Conservation (phyloP, 2,329 filamentous ascomycete genomes). For the Teratosphaeria destructans region DNA sequence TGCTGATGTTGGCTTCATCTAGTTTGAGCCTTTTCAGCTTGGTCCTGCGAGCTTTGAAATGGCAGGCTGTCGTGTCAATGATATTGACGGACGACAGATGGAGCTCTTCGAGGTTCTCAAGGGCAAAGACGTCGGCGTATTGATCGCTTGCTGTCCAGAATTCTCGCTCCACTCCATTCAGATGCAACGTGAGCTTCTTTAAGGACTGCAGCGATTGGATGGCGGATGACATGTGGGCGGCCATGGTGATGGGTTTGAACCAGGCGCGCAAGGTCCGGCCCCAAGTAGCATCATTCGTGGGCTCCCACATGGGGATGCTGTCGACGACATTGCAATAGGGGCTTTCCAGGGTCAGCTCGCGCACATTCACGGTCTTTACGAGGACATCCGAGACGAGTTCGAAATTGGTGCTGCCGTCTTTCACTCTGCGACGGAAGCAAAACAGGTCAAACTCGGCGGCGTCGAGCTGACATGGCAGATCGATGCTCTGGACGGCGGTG, state of each 20-base stretch:
- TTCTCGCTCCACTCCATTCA: conserved; percentile 1
- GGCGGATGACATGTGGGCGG: background rate
- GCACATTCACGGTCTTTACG: background rate
- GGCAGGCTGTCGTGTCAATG: no score
- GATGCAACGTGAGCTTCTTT: conserved; percentile 2
- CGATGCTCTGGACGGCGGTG: background rate
- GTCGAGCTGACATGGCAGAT: background rate
- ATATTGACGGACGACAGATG: conserved; percentile 4
- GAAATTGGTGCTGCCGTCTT: background rate
- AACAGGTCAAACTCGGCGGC: background rate
- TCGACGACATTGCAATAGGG: conserved; percentile 2
- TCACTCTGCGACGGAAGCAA: background rate
- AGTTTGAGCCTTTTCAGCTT: conserved; percentile 2
- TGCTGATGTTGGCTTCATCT: conserved; percentile 3
- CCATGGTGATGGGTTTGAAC: background rate
- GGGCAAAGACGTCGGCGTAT: background rate
- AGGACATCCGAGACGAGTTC: background rate
- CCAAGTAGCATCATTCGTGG: background rate
- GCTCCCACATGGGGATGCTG: background rate
- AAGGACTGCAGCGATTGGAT: background rate
- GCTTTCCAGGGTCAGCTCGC: conserved; percentile 2
- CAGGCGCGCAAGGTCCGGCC: background rate
- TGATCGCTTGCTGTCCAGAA: background rate
- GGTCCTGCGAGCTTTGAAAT: background rate
- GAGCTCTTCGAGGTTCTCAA: conserved; percentile 1